phyloP scores from a whole-genome alignment of 2,329 filamentous ascomycete species.

The Neocatenulostroma microsporum region DNA sequence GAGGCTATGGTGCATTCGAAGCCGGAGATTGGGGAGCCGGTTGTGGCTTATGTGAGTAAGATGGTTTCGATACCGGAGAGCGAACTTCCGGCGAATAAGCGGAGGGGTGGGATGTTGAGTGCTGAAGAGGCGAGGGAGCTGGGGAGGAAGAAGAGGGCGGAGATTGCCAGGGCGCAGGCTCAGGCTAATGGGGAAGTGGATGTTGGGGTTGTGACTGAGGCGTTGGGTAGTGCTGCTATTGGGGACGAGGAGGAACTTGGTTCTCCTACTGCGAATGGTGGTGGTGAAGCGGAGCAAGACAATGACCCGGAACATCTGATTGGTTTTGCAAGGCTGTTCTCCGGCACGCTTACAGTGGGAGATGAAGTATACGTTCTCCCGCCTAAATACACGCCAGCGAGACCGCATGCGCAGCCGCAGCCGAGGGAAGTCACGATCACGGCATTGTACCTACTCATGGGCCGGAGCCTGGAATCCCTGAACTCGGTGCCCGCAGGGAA shows the following conservation, averaged over 20 bases:
- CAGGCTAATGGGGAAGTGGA: constrained; percentile 42
- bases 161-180: constrained; percentile 72
- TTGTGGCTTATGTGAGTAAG: constrained; percentile 94
- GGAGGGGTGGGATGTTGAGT: constrained; percentile 62
- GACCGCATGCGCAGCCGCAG: constrained; percentile 61
- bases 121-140: constrained; percentile 86
- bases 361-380: constrained; percentile 86
- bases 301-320: constrained; percentile 80
- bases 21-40: constrained; percentile 59
- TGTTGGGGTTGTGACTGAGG: constrained; percentile 50
- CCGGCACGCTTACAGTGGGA: constrained; percentile 78
- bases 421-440: constrained; percentile 79
- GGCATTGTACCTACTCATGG: constrained; percentile 93
- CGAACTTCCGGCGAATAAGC: constrained; percentile 80
- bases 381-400: constrained; percentile 83
- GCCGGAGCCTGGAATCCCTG: constrained; percentile 74
- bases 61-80: constrained; percentile 95
- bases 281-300: constrained; percentile 41
- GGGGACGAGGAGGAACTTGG: constrained; percentile 40
- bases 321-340: constrained; percentile 90
- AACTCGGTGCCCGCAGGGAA: constrained; percentile 83
- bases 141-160: constrained; percentile 78
- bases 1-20: constrained; percentile 80
- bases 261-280: constrained; percentile 50
- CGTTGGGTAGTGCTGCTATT: constrained; percentile 55